These are phyloP conservation scores for Jatropha multifida DNA, from an alignment of 441 rosid species.

Conservation along the genomic window DNA sequence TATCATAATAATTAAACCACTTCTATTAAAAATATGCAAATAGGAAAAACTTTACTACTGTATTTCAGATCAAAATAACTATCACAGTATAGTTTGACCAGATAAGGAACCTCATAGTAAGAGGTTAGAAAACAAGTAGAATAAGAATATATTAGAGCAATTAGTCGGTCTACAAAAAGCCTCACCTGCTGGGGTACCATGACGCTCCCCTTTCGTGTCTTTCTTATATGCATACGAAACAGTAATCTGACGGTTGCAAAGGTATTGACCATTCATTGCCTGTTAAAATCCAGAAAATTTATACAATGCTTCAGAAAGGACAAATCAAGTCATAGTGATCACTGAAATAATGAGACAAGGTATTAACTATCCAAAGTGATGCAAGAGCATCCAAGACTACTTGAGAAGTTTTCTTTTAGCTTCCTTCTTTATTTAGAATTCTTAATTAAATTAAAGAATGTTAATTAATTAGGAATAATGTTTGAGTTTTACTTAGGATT, in stretches of 20 bases:
- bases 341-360: neutral
- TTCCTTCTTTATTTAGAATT: no score
- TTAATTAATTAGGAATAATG: no score
- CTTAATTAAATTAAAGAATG: no score
- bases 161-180: neutral
- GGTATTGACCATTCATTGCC: constrained; percentile 98
- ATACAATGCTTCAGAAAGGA: neutral
- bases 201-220: constrained; percentile 98
- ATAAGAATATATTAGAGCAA: neutral
- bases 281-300: constrained; percentile 25
- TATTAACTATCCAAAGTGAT: neutral
- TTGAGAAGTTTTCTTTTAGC: no score
- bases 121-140: neutral
- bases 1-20: constrained; percentile 18
- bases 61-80: neutral
- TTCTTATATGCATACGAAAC: constrained; percentile 97
- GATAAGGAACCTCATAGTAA: neutral
- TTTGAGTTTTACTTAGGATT: no score
- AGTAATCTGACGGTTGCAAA: constrained; percentile 93
- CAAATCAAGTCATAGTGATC: neutral
- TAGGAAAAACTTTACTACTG: neutral
- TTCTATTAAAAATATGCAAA: neutral
- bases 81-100: neutral
- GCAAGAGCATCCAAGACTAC: no score
- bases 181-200: constrained; percentile 97